Base-by-base conservation (phyloP, 345 rosid genomes). In the Eucalyptus grandis region DNA sequence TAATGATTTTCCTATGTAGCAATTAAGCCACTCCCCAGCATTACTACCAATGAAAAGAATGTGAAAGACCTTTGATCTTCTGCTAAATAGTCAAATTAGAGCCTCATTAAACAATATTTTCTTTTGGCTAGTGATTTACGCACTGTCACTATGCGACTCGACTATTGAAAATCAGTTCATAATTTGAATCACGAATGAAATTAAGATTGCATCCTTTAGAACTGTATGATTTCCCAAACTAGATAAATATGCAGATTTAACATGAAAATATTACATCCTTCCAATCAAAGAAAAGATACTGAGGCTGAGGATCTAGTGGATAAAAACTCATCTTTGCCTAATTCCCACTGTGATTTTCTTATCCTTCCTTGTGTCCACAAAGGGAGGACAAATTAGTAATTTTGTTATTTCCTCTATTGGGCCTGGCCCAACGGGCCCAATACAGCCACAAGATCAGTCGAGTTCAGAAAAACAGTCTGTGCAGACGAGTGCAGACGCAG, bases 81-180 rank as follows among this genome's bases (percentile, higher is more conserved):
- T 77, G 44, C 85, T 77, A 11, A 11, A 77, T 40, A 3, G 47
- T 40, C 47, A 40, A 21, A 77, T 77, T 77, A 40, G 47, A 77
- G 47, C 47, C 46, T 72, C 21, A 15, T 17, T 17, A 34, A 16
- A 34, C 1, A 17, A 60, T 14, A 34, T 31, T 17, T 6, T 21
- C 8, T 0, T 40, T 77, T 11, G 85, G 0, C 47, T 6, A 11
- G 47, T 44, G 47, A 77, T 77, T 37, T 10, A 21, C 0, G 16
- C 30, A 6, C 13, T 9, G 43, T 72, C 14, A 3, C 19, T 21
- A 21, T 37, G 4, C 0, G 40, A 31, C 4, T 4, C 0, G 40
- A 31, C 4, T 4, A 10, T 40, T 3, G 46, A 40, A 77, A 37
- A 77, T 40, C 13, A 11, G 3, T 11, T 12, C 47, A 40, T 77